Evolutionary conservation across 768 basidiomycete species (phyloP), one percentile per base, ranked within the genome.

Genomic region (Galerina marginata): DNA sequence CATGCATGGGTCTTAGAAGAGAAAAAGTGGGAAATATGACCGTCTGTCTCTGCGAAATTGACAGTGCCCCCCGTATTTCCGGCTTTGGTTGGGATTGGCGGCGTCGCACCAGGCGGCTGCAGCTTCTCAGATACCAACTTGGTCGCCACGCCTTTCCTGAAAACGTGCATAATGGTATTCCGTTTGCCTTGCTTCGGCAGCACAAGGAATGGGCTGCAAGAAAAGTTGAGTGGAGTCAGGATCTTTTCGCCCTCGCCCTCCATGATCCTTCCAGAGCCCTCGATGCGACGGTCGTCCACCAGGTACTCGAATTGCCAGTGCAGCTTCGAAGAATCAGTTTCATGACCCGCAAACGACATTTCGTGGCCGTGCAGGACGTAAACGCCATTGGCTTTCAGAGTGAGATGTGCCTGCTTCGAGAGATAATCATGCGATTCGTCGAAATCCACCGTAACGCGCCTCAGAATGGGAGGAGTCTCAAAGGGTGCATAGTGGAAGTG

Each of bases 301-400:
- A 87, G 68, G 69, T 95, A 95, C 56, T 91, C 89, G 63, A 95
- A 89, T 57, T 85, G 84, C 94, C 93, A 95, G 23, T 76, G 75
- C 15, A 92, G 74, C 58, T 81, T 84, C 20, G 71, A n/a, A 40
- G 63, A 69, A 33, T 75, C 71, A 4, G 72, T 73, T 50, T 62
- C 49, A 25, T 54, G 58, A 20, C 47, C n/a, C n/a, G 29, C 38
- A 23, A 29, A 47, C 9, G 74, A 68, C 12, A 78, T 74, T 70
- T 95, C 93, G 33, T 75, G 78, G 9, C 92, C 93, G 29, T 81
- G 81, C 11, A 94, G 87, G 11, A 82, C 83, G 72, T 93, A 95
- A 6, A 92, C 86, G 0, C 93, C 92, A 55, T 88, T 91, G 2
- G 79, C 68, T 71, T 88, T 92, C 61, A 93, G 75, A 47, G 76